Percentiles rank a stretch among this genome's conserved stretches.
phyloP scores from a whole-genome alignment of 306 rosid genomes.

The Macrotyloma uniflorum region DNA sequence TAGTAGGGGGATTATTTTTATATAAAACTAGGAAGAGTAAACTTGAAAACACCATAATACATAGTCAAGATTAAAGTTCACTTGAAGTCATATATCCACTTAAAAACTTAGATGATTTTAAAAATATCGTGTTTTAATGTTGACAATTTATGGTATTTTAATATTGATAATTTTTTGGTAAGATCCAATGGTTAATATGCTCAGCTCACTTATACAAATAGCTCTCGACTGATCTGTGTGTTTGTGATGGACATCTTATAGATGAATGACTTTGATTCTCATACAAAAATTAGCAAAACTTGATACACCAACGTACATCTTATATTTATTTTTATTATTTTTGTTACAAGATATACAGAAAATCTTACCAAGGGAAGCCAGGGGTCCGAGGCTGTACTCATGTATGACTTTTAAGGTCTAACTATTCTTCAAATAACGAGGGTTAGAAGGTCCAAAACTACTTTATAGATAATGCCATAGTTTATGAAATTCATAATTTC shows the following conservation, averaged over 20 bases:
- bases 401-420: slow-evolving; percentile 14
- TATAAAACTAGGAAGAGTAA: neutral
- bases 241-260: too few species aligned
- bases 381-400: slow-evolving; percentile 16
- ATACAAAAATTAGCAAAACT: neutral
- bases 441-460: slow-evolving; percentile 20
- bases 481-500: slow-evolving; percentile 51
- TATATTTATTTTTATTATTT: slow-evolving; percentile 3
- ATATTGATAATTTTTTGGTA: neutral
- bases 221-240: neutral
- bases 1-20: too few species aligned
- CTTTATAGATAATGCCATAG: slow-evolving; percentile 4
- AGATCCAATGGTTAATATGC: neutral
- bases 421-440: slow-evolving; percentile 19
- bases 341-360: slow-evolving; percentile 18
- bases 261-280: neutral
- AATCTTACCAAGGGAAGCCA: slow-evolving; percentile 24
- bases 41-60: neutral
- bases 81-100: neutral
- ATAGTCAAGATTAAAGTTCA: neutral
- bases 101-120: neutral
- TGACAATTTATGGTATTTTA: neutral
- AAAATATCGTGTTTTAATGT: neutral
- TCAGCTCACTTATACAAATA: neutral
- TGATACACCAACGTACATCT: neutral